These are phyloP conservation scores for Syncephalastrum racemosum DNA, from an alignment of 371 early-diverging fungal species.

Conservation along the genomic window DNA sequence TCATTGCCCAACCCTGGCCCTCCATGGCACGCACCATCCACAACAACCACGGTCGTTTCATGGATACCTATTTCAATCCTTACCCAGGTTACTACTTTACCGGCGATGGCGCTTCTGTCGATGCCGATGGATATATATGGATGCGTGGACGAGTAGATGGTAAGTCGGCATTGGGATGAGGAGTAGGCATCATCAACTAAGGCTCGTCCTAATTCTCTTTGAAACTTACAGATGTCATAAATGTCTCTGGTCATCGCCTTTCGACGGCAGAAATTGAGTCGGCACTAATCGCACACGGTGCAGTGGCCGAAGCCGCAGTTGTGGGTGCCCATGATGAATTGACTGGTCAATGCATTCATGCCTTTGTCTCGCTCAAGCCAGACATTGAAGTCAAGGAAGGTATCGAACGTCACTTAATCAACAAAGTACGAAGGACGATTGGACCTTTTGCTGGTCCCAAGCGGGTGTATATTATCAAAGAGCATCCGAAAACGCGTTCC, in stretches of 20 bases:
- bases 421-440: conserved; percentile 85
- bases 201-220: background rate
- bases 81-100: conserved; percentile 90
- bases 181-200: background rate
- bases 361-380: conserved; percentile 73
- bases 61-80: conserved; percentile 85
- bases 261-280: conserved; percentile 96
- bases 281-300: conserved; percentile 71
- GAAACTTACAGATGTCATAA: conserved; percentile 82
- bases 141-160: conserved; percentile 92
- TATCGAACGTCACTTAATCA: conserved; percentile 64
- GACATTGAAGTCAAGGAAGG: conserved; percentile 34
- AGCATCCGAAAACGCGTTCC: conserved; percentile 96
- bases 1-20: conserved; percentile 89
- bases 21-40: conserved; percentile 92
- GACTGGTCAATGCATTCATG: conserved; percentile 86
- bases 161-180: conserved; percentile 18
- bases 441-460: conserved; percentile 95
- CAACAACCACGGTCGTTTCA: conserved; percentile 85
- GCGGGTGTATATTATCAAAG: conserved; percentile 77
- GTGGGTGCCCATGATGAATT: conserved; percentile 92
- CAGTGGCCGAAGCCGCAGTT: conserved; percentile 94
- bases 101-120: conserved; percentile 87
- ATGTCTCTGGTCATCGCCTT: conserved; percentile 97
- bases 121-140: conserved; percentile 92